A percentile compares a stretch with the other conserved stretches of the same genome.
These are phyloP conservation scores for Trametes cubensis DNA, from an alignment of 768 basidiomycete genomes.

Conservation along the genomic window DNA sequence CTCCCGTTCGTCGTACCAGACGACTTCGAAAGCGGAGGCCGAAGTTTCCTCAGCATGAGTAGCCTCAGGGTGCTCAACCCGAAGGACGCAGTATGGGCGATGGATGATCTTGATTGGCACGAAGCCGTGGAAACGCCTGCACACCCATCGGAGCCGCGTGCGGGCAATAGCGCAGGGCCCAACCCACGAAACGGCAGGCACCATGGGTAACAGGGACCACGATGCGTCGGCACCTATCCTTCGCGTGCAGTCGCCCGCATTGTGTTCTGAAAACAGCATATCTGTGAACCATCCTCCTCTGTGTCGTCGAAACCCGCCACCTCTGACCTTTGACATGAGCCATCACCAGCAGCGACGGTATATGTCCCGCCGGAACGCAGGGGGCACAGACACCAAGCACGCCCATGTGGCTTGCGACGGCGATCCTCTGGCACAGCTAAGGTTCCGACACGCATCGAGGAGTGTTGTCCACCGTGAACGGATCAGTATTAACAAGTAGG, in stretches of 20 bases:
- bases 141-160: conserved; percentile 2
- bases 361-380: too few relatives aligned
- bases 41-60: too few relatives aligned
- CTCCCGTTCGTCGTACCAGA: too few relatives aligned
- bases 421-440: neutral
- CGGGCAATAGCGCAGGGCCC: neutral
- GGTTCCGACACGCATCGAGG: neutral
- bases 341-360: too few relatives aligned
- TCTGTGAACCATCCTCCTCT: conserved; percentile 1
- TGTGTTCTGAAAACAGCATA: conserved; percentile 4
- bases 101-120: neutral
- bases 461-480: neutral
- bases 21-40: too few relatives aligned
- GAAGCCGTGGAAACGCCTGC: neutral
- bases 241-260: neutral
- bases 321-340: neutral
- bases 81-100: neutral
- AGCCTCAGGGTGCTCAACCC: too few relatives aligned
- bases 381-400: neutral
- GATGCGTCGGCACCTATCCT: neutral
- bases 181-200: too few relatives aligned
- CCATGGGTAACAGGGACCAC: neutral
- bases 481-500: neutral
- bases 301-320: neutral
- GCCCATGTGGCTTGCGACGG: neutral